Evolutionary conservation across 1,139 yeast genomes (phyloP), one percentile per base, ranked within the genome.

Genomic region (Pneumocystis canis): DNA sequence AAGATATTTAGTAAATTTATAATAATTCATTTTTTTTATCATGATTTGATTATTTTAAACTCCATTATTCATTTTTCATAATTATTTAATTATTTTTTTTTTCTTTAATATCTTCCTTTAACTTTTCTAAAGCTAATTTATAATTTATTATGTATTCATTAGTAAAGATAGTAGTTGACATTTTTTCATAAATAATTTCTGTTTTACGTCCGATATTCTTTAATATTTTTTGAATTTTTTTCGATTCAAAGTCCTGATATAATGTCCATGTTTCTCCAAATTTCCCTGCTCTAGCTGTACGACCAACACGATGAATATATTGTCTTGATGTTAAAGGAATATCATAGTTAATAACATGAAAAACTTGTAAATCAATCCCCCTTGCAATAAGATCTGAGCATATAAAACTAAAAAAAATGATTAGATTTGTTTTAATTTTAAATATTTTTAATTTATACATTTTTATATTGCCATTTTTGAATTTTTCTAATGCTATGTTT

Each of bases 321-420:
- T 92, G 97, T 66, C 95, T 96, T 79, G 89, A 80, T 67, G 90
- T 95, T 66, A 80, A 85, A 0, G 97, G 95, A 0, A 96, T 84
- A 71, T 92, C 96, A 72, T 82, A 92, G 68, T 92, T 87, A 11
- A 92, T 77, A 1, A 92, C 97, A 60, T 89, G 74, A 64, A 83
- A 83, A 33, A 90, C 79, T 30, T 84, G 84, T 11, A 92, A 96
- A 74, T 92, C 97, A 53, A 94, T 75, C 0, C 99, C 99, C 67
- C 99, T 78, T 0, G 98, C 96, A 5, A 97, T 89, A 40, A 92
- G 84, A 1, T 96, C 94, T 0, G 99, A 92, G 6, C 97, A 96
- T 64, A 68, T 66, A 47, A 66, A 63, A 25, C 54, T 47, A 25
- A 25, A 37, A 11, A 14, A 47, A 40, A 40, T 60, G 62, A 67